Evolutionary conservation across 2,329 filamentous ascomycete genomes (phyloP), one percentile per base, ranked within the genome.

Genomic region (Cercospora sesami): DNA sequence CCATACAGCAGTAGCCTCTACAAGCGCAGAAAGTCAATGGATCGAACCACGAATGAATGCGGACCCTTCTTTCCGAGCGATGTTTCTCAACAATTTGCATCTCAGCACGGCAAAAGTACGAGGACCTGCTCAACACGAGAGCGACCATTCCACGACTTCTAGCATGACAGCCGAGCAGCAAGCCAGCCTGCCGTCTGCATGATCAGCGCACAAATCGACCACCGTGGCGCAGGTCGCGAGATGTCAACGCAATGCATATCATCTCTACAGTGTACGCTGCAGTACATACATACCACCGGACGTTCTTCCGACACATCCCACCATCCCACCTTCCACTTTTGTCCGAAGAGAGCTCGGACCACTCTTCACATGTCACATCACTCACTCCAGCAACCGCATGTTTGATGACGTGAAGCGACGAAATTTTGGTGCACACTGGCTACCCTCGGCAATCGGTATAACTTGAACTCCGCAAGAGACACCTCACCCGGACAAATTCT

Each of bases 1-100:
- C 58, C 58, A 60, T 60, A 36, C 58, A 60, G 31, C 58, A 42
- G 33, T 28, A 53, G 48, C 48, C 48, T 53, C 48, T 23, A 53
- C 23, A 28, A 53, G 36, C 58, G 12, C 31, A 23, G 14, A 51
- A 62, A 51, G 39, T 51, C 60, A 62, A 62, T 62, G 60, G 33
- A 36, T 51, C 18, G 8, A 21, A 51, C 26, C 23, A 51, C 60
- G 60, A 62, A 62, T 62, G 18, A 31, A 21, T 9, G 28, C 9
- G n/a, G 16, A 30, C 12, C n/a, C 57, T 21, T 59, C 12, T 39
- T 6, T 33, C 55, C 55, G 28, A 59, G 12, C 18, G 48, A 53
- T 21, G n/a, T 51, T 14, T 3, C 48, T 53, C 48, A 53, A 53
- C 48, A 28, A 53, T 14, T 28, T 26, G 48, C 48, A 26, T 53